Evolutionary conservation across 139 green algal genomes (phyloP).

Genomic region (Chlorella sp.): DNA sequence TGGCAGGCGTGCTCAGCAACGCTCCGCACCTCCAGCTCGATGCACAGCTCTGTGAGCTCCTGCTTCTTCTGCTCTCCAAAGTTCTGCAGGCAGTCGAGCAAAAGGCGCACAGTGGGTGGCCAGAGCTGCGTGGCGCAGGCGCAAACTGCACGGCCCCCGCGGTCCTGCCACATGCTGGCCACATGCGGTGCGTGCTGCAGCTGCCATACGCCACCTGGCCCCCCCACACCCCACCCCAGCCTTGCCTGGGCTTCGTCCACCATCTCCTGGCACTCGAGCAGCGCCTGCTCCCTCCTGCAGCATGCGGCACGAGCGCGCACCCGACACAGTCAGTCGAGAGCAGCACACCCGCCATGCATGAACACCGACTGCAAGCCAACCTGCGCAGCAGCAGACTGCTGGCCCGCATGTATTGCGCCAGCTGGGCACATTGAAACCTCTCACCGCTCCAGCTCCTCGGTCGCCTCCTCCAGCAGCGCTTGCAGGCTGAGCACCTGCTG

Average conservation of each 20-base stretch:
- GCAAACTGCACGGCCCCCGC: too few relatives aligned
- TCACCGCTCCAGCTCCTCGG: constrained; percentile 16
- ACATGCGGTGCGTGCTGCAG: too few relatives aligned
- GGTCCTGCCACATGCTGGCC: too few relatives aligned
- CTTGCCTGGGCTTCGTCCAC: constrained; percentile 33
- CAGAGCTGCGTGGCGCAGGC: too few relatives aligned
- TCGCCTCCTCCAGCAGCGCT: constrained; percentile 1
- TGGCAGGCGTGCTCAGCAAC: too few relatives aligned
- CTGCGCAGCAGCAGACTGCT: neutral
- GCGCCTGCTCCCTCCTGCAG: constrained; percentile 13
- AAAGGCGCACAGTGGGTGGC: neutral
- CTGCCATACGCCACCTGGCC: neutral
- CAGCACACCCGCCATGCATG: neutral
- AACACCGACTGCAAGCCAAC: neutral
- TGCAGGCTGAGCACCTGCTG: constrained; percentile 1
- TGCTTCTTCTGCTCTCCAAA: constrained; percentile 25
- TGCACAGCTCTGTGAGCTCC: neutral
- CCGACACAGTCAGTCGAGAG: neutral
- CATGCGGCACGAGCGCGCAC: neutral
- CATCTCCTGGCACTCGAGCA: constrained; percentile 30
- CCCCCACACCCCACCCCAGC: neutral
- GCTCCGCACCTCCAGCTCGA: neutral
- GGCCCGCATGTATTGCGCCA: too few relatives aligned
- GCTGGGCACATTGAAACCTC: too few relatives aligned
- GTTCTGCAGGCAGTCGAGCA: neutral